phyloP scores from a whole-genome alignment of 2,329 filamentous ascomycete genomes.

The Claviceps cyperi region DNA sequence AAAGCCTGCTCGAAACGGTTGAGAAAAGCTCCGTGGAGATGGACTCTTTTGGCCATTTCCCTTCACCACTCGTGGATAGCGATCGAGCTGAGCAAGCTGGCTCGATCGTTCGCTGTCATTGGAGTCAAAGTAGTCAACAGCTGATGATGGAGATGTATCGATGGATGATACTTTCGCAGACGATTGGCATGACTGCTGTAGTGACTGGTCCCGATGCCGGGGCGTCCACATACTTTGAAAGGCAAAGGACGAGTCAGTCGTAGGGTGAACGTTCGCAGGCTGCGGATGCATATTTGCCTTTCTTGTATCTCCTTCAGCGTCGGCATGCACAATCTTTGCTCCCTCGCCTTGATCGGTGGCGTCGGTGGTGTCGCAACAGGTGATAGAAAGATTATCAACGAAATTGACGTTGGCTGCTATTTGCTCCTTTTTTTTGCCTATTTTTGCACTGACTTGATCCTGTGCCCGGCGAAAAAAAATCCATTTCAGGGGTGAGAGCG shows the following conservation, averaged over 20 bases:
- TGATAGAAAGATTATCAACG: constrained; percentile 35
- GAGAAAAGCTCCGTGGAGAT: constrained; percentile 69
- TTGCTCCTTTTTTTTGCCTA: constrained; percentile 20
- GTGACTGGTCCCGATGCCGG: not conserved
- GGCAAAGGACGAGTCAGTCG: not conserved
- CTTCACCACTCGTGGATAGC: constrained; percentile 71
- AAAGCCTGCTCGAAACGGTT: constrained; percentile 53
- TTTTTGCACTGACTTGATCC: constrained; percentile 25
- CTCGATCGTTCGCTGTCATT: constrained; percentile 24
- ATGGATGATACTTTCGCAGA: not conserved
- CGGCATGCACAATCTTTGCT: constrained; percentile 29
- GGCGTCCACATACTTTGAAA: not conserved
- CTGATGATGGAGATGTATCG: constrained; percentile 1
- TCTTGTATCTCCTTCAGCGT: constrained; percentile 31
- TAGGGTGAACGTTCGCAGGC: constrained; percentile 7
- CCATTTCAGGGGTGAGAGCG: constrained; percentile 45
- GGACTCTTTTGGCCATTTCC: constrained; percentile 51
- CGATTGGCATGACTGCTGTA: not conserved
- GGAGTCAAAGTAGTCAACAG: not conserved
- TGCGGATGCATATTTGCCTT: constrained; percentile 28
- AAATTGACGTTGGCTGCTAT: constrained; percentile 35
- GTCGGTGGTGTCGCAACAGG: constrained; percentile 50
- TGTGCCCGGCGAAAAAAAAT: constrained; percentile 47
- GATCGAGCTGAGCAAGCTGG: constrained; percentile 65
- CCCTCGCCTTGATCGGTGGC: constrained; percentile 40